Base-by-base conservation (phyloP, 345 rosid species). In the Populus ilicifolia region DNA sequence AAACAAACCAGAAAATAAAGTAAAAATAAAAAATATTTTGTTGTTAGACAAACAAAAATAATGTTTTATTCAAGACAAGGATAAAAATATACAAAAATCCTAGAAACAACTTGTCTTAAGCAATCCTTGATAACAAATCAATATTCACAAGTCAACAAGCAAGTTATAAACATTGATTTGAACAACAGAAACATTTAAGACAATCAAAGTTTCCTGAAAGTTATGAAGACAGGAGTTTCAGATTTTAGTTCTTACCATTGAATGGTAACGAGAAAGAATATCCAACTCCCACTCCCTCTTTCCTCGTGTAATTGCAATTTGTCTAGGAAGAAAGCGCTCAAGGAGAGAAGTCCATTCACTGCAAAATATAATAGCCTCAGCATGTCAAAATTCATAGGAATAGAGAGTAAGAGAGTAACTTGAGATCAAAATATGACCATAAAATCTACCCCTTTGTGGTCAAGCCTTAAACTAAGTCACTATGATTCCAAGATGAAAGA, bases 261-360 rank as follows among this genome's bases (percentile, higher is more conserved):
- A 88, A 50, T 84, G 87, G 74, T 96, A 93, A 78, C 94, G 98
- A 72, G 94, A 90, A 77, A 93, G 94, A 85, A 96, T 92, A 83
- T 93, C 98, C 78, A 87, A 65, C 88, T 96, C 99, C 98, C 98
- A 96, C 75, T 96, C 99, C 74, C 89, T 90, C 85, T 94, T 93
- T 82, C 91, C 98, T 83, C 96, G 89, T 46, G 98, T 96, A 50
- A 96, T 92, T 54, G 99, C 97, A 86, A 96, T 90, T 86, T 93
- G 98, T 78, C 98, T 88, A 2, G 98, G 99, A 73, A 93, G 88
- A 85, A 87, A 93, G 9, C 96, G 90, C 78, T 96, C 99, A 66
- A 96, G 88, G 64, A 96, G 97, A 44, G 94, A 86, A 80, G 87
- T 86, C 99, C 99, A 96, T 70, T 93, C 97, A 71, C 98, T 96